Evolutionary conservation across 352 stramenopile species (phyloP).

Genomic region (Phytophthora pluvialis): DNA sequence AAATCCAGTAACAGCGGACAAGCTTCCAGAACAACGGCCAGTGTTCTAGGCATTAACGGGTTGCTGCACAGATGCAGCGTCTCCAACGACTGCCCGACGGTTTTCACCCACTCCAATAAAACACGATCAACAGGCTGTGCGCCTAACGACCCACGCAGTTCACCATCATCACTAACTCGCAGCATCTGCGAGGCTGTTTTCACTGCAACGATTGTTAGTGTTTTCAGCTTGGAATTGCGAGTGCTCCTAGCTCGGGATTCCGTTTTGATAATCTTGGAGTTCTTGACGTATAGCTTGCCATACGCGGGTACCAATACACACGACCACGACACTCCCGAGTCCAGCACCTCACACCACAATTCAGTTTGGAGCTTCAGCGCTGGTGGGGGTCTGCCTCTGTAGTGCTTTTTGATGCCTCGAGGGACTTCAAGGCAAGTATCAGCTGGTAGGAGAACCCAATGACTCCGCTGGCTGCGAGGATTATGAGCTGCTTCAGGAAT

Average conservation of each 20-base stretch:
- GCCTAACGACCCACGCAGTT: background rate
- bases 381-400: background rate
- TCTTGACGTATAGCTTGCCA: constrained; percentile 42
- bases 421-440: constrained; percentile 22
- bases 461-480: background rate
- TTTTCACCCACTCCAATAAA: constrained; percentile 28
- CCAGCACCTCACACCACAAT: constrained; percentile 31
- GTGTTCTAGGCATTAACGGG: constrained; percentile 17
- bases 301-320: constrained; percentile 47
- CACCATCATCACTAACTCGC: constrained; percentile 6
- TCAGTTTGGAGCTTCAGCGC: constrained; percentile 18
- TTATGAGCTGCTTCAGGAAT: background rate
- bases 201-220: constrained; percentile 45
- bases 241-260: constrained; percentile 3
- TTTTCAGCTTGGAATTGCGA: constrained; percentile 23
- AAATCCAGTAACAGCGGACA: constrained; percentile 45
- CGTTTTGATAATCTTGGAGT: constrained; percentile 11
- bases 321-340: constrained; percentile 19
- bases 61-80: constrained; percentile 45
- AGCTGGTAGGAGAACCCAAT: constrained; percentile 23
- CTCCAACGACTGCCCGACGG: constrained; percentile 29
- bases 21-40: constrained; percentile 36
- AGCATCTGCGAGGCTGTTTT: constrained; percentile 8
- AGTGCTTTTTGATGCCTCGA: constrained; percentile 5
- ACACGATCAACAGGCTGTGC: constrained; percentile 14